phyloP scores from a whole-genome alignment of 805 yeast genomes.

The Candida tibetensis region DNA sequence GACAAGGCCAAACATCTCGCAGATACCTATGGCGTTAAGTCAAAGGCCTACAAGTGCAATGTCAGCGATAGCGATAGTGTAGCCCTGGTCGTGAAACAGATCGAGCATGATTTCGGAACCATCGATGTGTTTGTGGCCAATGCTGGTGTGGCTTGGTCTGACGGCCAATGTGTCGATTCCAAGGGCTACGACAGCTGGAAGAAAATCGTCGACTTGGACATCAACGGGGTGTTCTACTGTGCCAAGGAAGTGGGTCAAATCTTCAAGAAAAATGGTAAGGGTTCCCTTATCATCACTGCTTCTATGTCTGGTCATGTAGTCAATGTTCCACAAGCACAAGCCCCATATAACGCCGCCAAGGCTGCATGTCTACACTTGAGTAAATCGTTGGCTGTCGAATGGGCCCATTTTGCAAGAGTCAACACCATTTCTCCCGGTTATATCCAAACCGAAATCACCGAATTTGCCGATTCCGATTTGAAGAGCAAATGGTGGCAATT shows the following conservation, averaged over 20 bases:
- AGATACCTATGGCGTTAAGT: conserved; percentile 56
- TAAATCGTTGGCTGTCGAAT: conserved; percentile 44
- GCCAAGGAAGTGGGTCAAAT: conserved; percentile 41
- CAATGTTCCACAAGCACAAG: conserved; percentile 45
- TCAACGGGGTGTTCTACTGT: conserved; percentile 43
- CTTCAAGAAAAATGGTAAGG: conserved; percentile 37
- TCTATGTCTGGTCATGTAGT: conserved; percentile 49
- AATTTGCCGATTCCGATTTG: conserved; percentile 31
- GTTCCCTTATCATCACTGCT: conserved; percentile 45
- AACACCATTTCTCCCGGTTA: conserved; percentile 46
- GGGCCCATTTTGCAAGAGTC: conserved; percentile 47
- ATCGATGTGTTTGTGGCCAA: conserved; percentile 85
- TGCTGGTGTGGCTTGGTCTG: conserved; percentile 60
- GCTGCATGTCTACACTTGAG: conserved; percentile 44
- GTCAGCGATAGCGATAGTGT: conserved; percentile 51
- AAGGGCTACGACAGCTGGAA: conserved; percentile 35
- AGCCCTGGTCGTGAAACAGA: conserved; percentile 45
- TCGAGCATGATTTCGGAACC: conserved; percentile 68
- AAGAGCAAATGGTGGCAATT: conserved; percentile 39
- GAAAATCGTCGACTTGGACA: conserved; percentile 37
- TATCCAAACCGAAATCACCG: conserved; percentile 39
- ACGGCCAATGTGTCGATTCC: conserved; percentile 47
- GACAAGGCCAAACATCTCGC: conserved; percentile 54
- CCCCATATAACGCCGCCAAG: conserved; percentile 47
- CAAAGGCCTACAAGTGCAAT: conserved; percentile 63